Percentiles rank a stretch among this genome's conserved stretches.
phyloP scores from a whole-genome alignment of 345 rosid genomes.

The Durio zibethinus region DNA sequence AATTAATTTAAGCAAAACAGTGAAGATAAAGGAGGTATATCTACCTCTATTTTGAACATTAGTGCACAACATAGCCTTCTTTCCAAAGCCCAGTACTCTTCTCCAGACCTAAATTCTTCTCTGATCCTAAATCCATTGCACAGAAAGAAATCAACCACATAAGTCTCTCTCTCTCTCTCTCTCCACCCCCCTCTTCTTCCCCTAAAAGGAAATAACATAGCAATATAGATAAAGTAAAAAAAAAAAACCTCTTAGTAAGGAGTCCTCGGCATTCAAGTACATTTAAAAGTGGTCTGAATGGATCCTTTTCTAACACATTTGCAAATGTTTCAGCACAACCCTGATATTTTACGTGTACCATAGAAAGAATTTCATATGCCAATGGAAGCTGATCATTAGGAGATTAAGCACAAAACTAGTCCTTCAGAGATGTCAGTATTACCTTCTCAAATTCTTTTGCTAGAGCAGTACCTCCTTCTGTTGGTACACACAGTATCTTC shows the following conservation, averaged over 20 bases:
- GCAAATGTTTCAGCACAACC: conserved; percentile 17
- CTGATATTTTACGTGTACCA: conserved; percentile 33
- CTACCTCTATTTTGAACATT: conserved; percentile 45
- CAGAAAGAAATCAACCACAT: not conserved
- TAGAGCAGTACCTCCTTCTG: conserved; percentile 16
- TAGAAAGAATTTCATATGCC: conserved; percentile 18
- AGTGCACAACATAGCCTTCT: conserved; percentile 80
- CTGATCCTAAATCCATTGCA: conserved; percentile 44
- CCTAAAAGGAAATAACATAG: not conserved
- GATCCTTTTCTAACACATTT: conserved; percentile 39
- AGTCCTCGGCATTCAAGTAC: conserved; percentile 58
- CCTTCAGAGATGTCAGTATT: conserved; percentile 6
- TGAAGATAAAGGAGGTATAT: not conserved
- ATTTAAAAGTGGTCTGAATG: conserved; percentile 50
- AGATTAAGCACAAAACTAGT: not conserved
- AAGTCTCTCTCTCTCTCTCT: too few relatives aligned
- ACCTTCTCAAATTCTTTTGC: conserved; percentile 35
- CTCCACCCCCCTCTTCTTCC: not conserved
- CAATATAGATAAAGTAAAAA: not conserved
- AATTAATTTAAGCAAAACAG: not conserved
- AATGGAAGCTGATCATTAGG: conserved; percentile 12
- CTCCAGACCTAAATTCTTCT: conserved; percentile 44
- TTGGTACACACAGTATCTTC: conserved; percentile 44
- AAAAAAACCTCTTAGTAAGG: conserved; percentile 52
- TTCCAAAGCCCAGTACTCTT: conserved; percentile 55